Base-by-base conservation (phyloP, 192 early-diverging fungal genomes). In the Thamnidium elegans region DNA sequence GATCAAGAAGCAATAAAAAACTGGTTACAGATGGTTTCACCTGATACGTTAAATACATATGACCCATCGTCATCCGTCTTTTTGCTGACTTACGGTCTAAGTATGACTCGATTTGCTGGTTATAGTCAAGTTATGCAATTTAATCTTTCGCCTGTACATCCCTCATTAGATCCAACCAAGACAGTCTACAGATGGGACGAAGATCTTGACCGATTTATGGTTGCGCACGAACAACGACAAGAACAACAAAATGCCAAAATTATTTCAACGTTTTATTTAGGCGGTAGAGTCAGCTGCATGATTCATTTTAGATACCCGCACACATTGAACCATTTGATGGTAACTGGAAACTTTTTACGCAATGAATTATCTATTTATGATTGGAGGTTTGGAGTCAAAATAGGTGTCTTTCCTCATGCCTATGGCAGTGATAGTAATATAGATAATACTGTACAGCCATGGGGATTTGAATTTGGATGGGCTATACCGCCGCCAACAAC, bases 291-390 rank as follows among this genome's bases (percentile, higher is more conserved):
- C 47, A 69, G 66, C 43, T 74, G 72, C 50, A 74, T 74, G 67
- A 55, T 69, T 46, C 72, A 74, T 55, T 64, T 74, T 52, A 42
- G 63, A 58, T 60, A 54, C 44, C 72, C 66, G 14, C 52, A 62
- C 7, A 62, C 64, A 15, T 31, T 73, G 9, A 73, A 73, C 21
- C 72, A 73, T 39, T 50, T 73, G 34, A 68, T 73, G 15, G 62
- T 58, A 4, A 65, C 54, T 42, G 72, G 72, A 36, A 60, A 48
- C 26, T 73, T 54, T 23, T 26, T 63, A 26, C 51, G 50, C 39
- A 53, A 58, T n/a, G 67, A 74, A n/a, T 32, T 74, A 5, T 58
- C 72, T 14, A 44, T 74, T 30, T 74, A 65, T 19, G 72, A 74
- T 48, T 74, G 72, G 72, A 66, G 72, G 14, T 68, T 69, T 54